Conservation (phyloP, 257 asterid genomes). For the Primulina huaijiensis region DNA sequence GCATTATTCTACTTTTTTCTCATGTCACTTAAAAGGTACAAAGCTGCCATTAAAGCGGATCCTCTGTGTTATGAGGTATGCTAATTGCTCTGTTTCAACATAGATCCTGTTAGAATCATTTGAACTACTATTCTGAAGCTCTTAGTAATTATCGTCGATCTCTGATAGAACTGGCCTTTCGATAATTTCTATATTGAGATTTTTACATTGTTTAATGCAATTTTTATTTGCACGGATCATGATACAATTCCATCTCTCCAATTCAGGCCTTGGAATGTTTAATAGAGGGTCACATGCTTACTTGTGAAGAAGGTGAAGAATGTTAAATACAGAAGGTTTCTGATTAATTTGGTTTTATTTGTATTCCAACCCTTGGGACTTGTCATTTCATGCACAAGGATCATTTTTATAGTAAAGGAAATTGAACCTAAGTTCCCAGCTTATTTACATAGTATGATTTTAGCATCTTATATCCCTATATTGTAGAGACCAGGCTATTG, state of each 20-base stretch:
- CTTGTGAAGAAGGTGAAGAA: slow-evolving; percentile 79
- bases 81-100: slow-evolving; percentile 18
- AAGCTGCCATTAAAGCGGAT: slow-evolving; percentile 97
- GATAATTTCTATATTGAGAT: slow-evolving; percentile 10
- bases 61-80: slow-evolving; percentile 95
- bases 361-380: slow-evolving; percentile 19
- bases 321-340: not conserved
- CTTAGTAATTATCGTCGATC: slow-evolving; percentile 1
- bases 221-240: slow-evolving; percentile 14
- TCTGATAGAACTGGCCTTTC: slow-evolving; percentile 14
- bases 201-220: slow-evolving; percentile 4
- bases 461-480: slow-evolving; percentile 24
- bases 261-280: slow-evolving; percentile 95
- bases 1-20: slow-evolving; percentile 26
- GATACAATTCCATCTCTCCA: slow-evolving; percentile 16
- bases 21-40: slow-evolving; percentile 64
- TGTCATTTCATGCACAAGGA: slow-evolving; percentile 7
- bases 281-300: slow-evolving; percentile 92
- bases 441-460: slow-evolving; percentile 18
- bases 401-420: slow-evolving; percentile 10
- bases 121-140: slow-evolving; percentile 17
- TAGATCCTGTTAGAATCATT: slow-evolving; percentile 17
- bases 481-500: slow-evolving; percentile 72
- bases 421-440: slow-evolving; percentile 19
- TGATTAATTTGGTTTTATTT: not conserved